Evolutionary conservation across 2,329 filamentous ascomycete genomes (phyloP), one percentile per base, ranked within the genome.

Genomic region (Aspergillus hiratsukae): DNA sequence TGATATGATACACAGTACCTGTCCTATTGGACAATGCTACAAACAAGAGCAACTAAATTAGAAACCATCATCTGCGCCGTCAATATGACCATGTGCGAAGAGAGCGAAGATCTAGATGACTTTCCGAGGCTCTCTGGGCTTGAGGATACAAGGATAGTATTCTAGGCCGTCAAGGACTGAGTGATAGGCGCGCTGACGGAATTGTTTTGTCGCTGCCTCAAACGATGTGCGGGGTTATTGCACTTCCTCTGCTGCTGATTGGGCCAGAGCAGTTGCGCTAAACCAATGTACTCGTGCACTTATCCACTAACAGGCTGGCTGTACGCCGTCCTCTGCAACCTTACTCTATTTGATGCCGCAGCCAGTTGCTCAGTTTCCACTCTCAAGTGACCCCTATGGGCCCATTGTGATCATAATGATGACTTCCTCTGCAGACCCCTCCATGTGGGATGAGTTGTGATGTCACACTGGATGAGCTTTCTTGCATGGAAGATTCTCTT

Each of bases 151-250:
- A 37, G 17, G 5, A 14, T 37, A 37, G 4, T 17, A 37, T 37
- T 37, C 31, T 37, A 37, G 31, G 31, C 43, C 23, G 17, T 27
- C 23, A 2, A 46, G 43, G n/a, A 9, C n/a, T 11, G 17, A 8
- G 31, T 35, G 14, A 14, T 43, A 19, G n/a, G n/a, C 40, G n/a
- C 10, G 7, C n/a, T 21, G 40, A 21, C 1, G 40, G 40, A 11
- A 19, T 43, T 11, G 21, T 43, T 7, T 10, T 43, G 11, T 25
- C 19, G 21, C 43, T 46, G 43, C 43, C 43, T 51, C 45, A 45
- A 48, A 29, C 21, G 37, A 49, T 31, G 54, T 63, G 62, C 62
- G 62, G 62, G 62, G 62, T 63, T 58, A 29, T 7, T 11, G 25
- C 17, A 23, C 48, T 45, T 35, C 29, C 55, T 49, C 14, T 29